These are phyloP conservation scores for Didymella keratinophila DNA, from an alignment of 2,329 filamentous ascomycete genomes.

Conservation along the genomic window DNA sequence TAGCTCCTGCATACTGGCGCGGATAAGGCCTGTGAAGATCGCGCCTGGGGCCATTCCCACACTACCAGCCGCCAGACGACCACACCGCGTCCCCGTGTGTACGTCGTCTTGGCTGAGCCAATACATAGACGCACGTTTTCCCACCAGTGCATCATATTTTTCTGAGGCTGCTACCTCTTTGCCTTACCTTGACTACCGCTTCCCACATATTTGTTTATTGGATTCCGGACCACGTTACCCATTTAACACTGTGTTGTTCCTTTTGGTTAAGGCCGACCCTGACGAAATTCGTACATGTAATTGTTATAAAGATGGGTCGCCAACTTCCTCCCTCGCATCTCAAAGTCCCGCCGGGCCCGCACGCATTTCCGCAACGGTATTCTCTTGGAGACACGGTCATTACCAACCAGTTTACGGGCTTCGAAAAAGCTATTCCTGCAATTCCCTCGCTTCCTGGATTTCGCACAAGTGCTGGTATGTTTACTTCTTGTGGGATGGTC, in stretches of 20 bases:
- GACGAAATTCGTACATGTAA: constrained; percentile 34
- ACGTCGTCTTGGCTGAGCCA: constrained; percentile 38
- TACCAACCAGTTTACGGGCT: constrained; percentile 45
- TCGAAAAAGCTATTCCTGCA: constrained; percentile 49
- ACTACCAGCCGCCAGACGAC: constrained; percentile 21
- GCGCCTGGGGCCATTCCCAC: constrained; percentile 20
- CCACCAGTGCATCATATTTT: constrained; percentile 31
- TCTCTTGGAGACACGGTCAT: constrained; percentile 41
- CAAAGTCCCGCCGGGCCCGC: constrained; percentile 42
- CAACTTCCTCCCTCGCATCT: constrained; percentile 47
- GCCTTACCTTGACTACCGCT: constrained; percentile 12
- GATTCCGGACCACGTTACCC: constrained; percentile 11
- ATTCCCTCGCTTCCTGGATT: constrained; percentile 50
- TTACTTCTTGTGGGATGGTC: constrained; percentile 28
- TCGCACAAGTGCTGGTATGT: constrained; percentile 51
- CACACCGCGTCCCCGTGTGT: constrained; percentile 17
- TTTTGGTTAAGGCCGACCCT: constrained; percentile 27
- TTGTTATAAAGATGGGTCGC: constrained; percentile 39
- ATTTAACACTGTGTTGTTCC: constrained; percentile 17
- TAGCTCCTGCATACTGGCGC: constrained; percentile 20
- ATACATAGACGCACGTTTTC: constrained; percentile 47
- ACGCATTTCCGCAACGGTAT: constrained; percentile 41
- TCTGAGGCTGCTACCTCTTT: constrained; percentile 24
- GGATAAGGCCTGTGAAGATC: constrained; percentile 24
- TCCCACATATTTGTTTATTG: constrained; percentile 19